Evolutionary conservation across 345 rosid species (phyloP), one percentile per base, ranked within the genome.

Genomic region (Trapa incisa): DNA sequence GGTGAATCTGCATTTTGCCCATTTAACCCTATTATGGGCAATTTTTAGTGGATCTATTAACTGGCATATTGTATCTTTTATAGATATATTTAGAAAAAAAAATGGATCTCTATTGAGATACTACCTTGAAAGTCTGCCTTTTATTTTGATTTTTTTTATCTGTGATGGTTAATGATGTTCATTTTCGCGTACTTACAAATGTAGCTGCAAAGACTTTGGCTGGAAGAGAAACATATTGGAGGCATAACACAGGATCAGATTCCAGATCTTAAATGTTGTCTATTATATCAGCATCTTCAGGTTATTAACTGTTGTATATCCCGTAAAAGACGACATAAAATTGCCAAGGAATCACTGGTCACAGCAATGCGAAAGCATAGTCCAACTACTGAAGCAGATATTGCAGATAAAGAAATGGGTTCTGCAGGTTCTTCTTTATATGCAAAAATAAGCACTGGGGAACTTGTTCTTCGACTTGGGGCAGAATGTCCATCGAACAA

Each of bases 251-350:
- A 47, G 63, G 89, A 89, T 74, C 78, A 76, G 75, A 75, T 70
- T 75, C 99, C 97, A 35, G 97, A 94, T 82, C 78, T 94, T 64
- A 83, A 87, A 70, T 88, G 85, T 73, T 91, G 99, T 77, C 88
- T 86, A 50, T 72, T 94, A 42, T 85, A 86, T 79, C 97, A 94
- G 75, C 86, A 83, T 78, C 72, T 94, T 74, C 97, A 91, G 79
- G 97, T 94, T 73, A 80, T 94, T 75, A 94, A 94, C 75, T 85
- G 97, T 60, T 94, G 99, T 72, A 74, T 94, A 76, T 81, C 91
- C 33, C 86, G 97, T 75, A 94, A 91, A 86, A 81, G 75, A 53
- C 91, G 78, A 35, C 80, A 68, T 60, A 8, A 48, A 70, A 68
- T 83, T 70, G 91, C 92, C 13, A 77, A 85, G 6, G 87, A 86